Percentiles rank a stretch among this genome's conserved stretches.
phyloP scores from a whole-genome alignment of 345 rosid species.

The Hypericum androsaemum region DNA sequence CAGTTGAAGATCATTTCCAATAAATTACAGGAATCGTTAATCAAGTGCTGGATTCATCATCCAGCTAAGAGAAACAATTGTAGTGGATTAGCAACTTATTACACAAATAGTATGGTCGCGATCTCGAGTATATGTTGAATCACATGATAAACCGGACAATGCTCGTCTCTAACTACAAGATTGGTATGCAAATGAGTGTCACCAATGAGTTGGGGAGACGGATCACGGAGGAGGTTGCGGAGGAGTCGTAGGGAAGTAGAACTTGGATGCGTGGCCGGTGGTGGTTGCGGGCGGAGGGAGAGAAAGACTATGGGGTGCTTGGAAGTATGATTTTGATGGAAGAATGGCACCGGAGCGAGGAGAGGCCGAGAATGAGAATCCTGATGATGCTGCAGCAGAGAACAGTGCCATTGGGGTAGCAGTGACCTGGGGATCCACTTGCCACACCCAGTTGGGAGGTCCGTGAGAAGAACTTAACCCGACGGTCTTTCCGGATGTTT shows the following conservation, averaged over 20 bases:
- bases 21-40: too few species aligned
- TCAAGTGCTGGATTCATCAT: too few species aligned
- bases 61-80: too few species aligned
- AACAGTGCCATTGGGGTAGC: constrained; percentile 40
- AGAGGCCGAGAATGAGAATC: constrained; percentile 77
- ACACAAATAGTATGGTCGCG: too few species aligned
- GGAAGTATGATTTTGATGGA: constrained; percentile 36
- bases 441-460: constrained; percentile 59
- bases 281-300: constrained; percentile 26
- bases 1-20: too few species aligned
- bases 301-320: constrained; percentile 28
- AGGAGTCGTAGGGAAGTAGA: constrained; percentile 26
- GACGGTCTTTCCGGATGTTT: constrained; percentile 32
- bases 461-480: constrained; percentile 35
- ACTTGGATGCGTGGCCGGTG: constrained; percentile 19
- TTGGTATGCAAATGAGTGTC: background rate
- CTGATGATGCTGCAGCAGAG: constrained; percentile 99
- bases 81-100: too few species aligned
- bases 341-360: constrained; percentile 44
- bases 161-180: too few species aligned
- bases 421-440: constrained; percentile 48
- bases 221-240: constrained; percentile 44
- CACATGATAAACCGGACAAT: too few species aligned
- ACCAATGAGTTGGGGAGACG: background rate
- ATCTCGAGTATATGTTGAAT: too few species aligned